phyloP scores from a whole-genome alignment of 2,329 filamentous ascomycete genomes.

The Colletotrichum truncatum region DNA sequence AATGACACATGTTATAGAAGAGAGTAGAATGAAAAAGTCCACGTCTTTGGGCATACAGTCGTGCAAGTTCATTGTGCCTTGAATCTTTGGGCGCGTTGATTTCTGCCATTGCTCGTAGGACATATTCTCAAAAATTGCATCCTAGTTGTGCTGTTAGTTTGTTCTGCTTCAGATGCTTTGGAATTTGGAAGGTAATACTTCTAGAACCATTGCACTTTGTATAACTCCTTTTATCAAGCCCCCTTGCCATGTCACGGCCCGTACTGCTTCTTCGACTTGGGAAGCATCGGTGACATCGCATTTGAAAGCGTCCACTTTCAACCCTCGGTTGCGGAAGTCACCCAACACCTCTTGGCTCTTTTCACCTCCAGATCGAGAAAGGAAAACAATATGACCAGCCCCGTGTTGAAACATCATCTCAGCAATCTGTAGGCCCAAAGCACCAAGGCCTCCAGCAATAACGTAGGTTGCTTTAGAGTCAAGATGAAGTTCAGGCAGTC shows the following conservation, averaged over 20 bases:
- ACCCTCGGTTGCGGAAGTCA: not conserved
- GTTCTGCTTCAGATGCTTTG: fast-evolving
- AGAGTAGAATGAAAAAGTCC: conserved; percentile 50
- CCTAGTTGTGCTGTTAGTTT: conserved; percentile 8
- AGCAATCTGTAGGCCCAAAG: conserved; percentile 34
- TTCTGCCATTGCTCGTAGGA: conserved; percentile 42
- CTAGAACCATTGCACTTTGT: conserved; percentile 55
- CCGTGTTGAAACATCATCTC: conserved; percentile 37
- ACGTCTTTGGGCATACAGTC: conserved; percentile 34
- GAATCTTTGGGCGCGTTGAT: conserved; percentile 41
- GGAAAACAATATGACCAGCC: conserved; percentile 38
- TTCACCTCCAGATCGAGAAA: conserved; percentile 35
- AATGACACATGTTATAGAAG: conserved; percentile 44
- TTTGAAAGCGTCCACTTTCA: not conserved
- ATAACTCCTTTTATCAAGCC: conserved; percentile 51
- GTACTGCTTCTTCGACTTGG: not conserved
- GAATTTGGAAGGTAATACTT: not conserved
- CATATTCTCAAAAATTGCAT: conserved; percentile 45
- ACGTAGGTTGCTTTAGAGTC: not conserved
- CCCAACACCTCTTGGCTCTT: not conserved
- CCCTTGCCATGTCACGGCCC: not conserved
- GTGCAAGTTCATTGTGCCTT: conserved; percentile 41
- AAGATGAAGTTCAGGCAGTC: conserved; percentile 14
- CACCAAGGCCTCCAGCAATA: conserved; percentile 34
- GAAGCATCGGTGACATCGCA: conserved; percentile 1